A percentile compares a stretch with the other conserved stretches of the same genome.
phyloP scores from a whole-genome alignment of 2,329 filamentous ascomycete genomes.

The Calonectria pseudoturangicola region DNA sequence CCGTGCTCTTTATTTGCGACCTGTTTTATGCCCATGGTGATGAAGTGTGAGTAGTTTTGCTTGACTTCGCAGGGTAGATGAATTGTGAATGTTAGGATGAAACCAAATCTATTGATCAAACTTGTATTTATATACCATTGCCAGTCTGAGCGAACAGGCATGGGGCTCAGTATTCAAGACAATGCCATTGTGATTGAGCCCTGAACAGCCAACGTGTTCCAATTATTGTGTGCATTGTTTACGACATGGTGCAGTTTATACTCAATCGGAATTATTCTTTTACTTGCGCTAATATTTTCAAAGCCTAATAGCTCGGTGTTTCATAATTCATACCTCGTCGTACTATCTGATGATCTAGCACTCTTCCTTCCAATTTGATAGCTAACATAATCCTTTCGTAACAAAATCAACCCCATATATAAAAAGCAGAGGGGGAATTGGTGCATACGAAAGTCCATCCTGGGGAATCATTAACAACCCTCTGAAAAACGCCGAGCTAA shows the following conservation, averaged over 20 bases:
- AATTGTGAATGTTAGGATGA: too few species aligned
- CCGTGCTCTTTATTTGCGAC: not conserved
- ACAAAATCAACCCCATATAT: not conserved
- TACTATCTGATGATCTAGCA: not conserved
- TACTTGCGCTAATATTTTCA: not conserved
- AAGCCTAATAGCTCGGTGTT: slow-evolving; percentile 24
- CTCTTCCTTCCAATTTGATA: slow-evolving; percentile 12
- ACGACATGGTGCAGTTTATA: not conserved
- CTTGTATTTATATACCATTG: too few species aligned
- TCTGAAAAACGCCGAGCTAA: slow-evolving; percentile 51
- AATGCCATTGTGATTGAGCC: not conserved
- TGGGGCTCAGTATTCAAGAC: too few species aligned
- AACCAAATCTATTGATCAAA: not conserved
- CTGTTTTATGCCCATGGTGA: not conserved
- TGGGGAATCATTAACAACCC: slow-evolving; percentile 44
- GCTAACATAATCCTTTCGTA: not conserved
- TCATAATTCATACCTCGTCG: slow-evolving; percentile 15
- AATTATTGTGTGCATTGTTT: not conserved
- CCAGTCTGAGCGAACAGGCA: too few species aligned
- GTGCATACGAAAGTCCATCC: slow-evolving; percentile 35
- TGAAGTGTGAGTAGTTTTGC: not conserved
- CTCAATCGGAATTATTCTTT: not conserved
- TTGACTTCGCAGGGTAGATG: not conserved
- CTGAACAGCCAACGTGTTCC: too few species aligned
- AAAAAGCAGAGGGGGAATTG: not conserved